Evolutionary conservation across 768 basidiomycete species (phyloP), one percentile per base, ranked within the genome.

Genomic region (Symmetrospora coprosmae): DNA sequence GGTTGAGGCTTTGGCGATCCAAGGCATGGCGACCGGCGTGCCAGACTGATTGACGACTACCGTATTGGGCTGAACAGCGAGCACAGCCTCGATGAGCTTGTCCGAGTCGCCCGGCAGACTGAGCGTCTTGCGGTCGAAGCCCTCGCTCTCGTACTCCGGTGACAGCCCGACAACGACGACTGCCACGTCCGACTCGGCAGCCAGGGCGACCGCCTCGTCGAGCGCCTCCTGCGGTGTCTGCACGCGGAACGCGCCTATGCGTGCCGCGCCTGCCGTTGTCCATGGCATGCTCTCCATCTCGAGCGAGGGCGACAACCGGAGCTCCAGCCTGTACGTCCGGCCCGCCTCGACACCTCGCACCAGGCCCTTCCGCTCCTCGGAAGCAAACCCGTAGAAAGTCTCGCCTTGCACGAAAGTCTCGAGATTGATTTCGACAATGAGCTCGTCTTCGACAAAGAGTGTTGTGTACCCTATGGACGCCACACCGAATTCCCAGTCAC

Each of bases 1-100:
- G 8, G 62, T 47, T 58, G 69, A 73, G 67, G 67, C 71, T 56
- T 68, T 68, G 41, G 75, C 69, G n/a, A 77, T 69, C 79, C 80
- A 82, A 0, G 79, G 78, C 76, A 82, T 78, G 21, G 75, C 69
- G 21, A 80, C 77, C 1, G 79, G 77, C 21, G 78, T 71, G 0
- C 66, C 68, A 1, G 67, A 50, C 2, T 65, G 62, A 27, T 67
- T 59, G 40, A 69, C 64, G 16, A 71, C 66, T 56, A 65, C 39
- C 59, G 56, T 38, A 35, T 70, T 63, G 23, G 69, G 68, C 39
- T 69, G 59, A 35, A 56, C 66, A 0, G 49, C 33, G 8, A 71
- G 67, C 16, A 72, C 53, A n/a, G 68, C 63, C 6, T 49, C 19
- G 43, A 73, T 65, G 1, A 73, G 65, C 2, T 58, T 63, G 60